A percentile compares a stretch with the other conserved stretches of the same genome.
Evolutionary conservation across 2,329 filamentous ascomycete genomes (phyloP).

Genomic region (Ophiostoma ulmi): DNA sequence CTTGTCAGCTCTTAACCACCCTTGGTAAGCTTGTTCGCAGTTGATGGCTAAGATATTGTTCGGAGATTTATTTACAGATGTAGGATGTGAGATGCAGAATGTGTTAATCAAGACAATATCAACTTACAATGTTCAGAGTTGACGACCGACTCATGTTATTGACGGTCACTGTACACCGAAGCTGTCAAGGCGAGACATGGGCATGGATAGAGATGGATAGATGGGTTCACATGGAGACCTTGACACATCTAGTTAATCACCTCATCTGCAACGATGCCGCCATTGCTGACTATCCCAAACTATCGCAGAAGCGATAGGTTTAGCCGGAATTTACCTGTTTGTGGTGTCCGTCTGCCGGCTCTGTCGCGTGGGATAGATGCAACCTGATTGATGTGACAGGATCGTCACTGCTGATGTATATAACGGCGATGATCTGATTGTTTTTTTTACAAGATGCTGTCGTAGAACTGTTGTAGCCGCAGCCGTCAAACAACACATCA

Average conservation of each 20-base stretch:
- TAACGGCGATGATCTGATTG: background rate
- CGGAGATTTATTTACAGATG: background rate
- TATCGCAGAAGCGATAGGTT: background rate
- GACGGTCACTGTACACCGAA: background rate
- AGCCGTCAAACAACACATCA: background rate
- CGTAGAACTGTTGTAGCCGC: background rate
- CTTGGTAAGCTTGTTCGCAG: background rate
- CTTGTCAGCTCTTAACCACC: background rate
- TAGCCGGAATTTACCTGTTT: background rate
- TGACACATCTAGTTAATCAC: slow-evolving; percentile 8
- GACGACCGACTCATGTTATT: background rate
- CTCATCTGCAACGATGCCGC: slow-evolving; percentile 5
- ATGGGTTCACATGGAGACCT: background rate
- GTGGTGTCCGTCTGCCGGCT: background rate
- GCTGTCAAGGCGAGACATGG: background rate
- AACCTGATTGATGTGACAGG: background rate
- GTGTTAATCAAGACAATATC: background rate
- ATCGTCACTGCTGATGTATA: slow-evolving; percentile 2
- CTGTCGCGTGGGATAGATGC: slow-evolving; percentile 9
- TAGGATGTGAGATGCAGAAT: background rate
- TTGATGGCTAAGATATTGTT: background rate
- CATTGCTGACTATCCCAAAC: background rate
- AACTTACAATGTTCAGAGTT: background rate
- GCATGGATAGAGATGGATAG: background rate
- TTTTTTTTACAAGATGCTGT: background rate